Evolutionary conservation across 169 alveolate species (phyloP), one percentile per base, ranked within the genome.

Genomic region (Plasmodium vinckei): DNA sequence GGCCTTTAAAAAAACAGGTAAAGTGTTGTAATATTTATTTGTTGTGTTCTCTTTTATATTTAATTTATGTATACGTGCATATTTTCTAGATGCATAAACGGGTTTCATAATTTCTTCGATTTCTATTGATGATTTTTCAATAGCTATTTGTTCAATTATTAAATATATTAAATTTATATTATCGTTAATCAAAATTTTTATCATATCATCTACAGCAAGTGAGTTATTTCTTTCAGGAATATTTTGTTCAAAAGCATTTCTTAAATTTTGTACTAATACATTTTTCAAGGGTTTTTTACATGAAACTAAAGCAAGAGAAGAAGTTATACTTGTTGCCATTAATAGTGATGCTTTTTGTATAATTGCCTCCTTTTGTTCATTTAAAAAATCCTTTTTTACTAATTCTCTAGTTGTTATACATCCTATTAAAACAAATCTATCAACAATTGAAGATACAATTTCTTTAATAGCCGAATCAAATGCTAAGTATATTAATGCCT

Each of bases 361-460:
- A 87, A 95, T 94, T 10, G 95, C 87, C 87, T 95, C 98, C 88
- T 97, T 97, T 42, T 94, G 84, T 91, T 98, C 99, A 86, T 94
- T 93, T 63, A 98, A 97, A 87, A 97, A 97, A 89, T 98, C 99
- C 87, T 98, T 98, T 51, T 96, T 92, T 9, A 97, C 97, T 39
- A 97, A 73, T 93, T 97, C 99, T 87, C 96, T 95, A 21, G 99
- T 98, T 17, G 99, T 97, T 51, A 97, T 94, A 47, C 97, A 92
- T 10, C 99, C 98, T 17, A 98, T 97, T 10, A 97, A 94, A 27
- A 98, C 98, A 25, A 96, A 93, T 70, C 98, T 92, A 67, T 82
- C 90, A 12, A 82, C 90, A 46, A 82, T 49, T 15, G 90, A 82
- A 19, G 79, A 19, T 17, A 82, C 56, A 53, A 82, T 68, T 65